A percentile compares a stretch with the other conserved stretches of the same genome.
Evolutionary conservation across 805 yeast species (phyloP).

Genomic region (Metschnikowia noctiluminum): DNA sequence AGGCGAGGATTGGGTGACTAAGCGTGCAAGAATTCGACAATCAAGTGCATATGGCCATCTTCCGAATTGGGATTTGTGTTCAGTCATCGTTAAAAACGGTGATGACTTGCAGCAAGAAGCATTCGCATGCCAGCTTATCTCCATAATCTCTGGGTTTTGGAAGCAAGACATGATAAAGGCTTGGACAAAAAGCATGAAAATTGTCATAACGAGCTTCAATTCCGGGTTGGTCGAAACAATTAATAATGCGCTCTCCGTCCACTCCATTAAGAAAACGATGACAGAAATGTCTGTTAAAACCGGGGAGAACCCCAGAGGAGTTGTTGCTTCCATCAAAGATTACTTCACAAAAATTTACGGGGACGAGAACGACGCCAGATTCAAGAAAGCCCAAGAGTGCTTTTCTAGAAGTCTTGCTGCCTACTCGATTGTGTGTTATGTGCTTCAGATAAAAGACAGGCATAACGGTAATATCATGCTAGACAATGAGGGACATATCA

Average conservation of each 20-base stretch:
- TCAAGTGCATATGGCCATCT: constrained; percentile 82
- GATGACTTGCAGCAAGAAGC: constrained; percentile 96
- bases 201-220: constrained; percentile 82
- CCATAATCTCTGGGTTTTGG: constrained; percentile 86
- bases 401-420: constrained; percentile 87
- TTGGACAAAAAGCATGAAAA: constrained; percentile 94
- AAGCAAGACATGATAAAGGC: constrained; percentile 60
- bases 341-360: constrained; percentile 81
- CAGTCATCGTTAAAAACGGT: constrained; percentile 95
- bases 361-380: constrained; percentile 47
- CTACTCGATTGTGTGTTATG: constrained; percentile 84
- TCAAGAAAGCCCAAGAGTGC: constrained; percentile 55
- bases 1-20: constrained; percentile 91
- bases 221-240: constrained; percentile 95
- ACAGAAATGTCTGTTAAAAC: constrained; percentile 67
- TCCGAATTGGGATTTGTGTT: constrained; percentile 90
- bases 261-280: constrained; percentile 87
- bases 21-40: constrained; percentile 74
- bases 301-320: constrained; percentile 70
- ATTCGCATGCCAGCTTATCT: constrained; percentile 91
- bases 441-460: constrained; percentile 90
- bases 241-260: constrained; percentile 89
- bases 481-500: constrained; percentile 91
- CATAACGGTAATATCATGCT: constrained; percentile 98
- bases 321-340: constrained; percentile 69